Evolutionary conservation across 2,329 filamentous ascomycete genomes (phyloP), one percentile per base, ranked within the genome.

Genomic region (Nigrospora oryzae): DNA sequence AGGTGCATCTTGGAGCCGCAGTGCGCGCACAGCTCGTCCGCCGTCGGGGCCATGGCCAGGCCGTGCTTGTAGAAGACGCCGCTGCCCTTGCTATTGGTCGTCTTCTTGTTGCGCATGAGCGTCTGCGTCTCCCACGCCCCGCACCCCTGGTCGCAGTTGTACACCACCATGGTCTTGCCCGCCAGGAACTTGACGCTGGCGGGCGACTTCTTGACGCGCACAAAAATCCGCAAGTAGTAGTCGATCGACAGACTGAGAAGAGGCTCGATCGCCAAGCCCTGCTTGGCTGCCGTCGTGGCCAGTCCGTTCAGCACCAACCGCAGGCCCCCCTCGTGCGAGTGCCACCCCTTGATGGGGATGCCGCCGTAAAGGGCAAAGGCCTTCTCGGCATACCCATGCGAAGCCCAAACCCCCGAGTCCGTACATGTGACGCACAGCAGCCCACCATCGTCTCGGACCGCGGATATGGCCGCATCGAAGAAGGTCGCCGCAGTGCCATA

Each of bases 371-470:
- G 73, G 1, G 91, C 83, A 62, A 83, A 98, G 3, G 89, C 81
- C 70, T 98, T 98, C 63, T 98, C 93, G 2, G 87, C 83, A 59
- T 97, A 98, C 45, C 90, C 89, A 54, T 88, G 86, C 0, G 91
- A 95, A 1, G 91, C 91, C 77, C 90, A 98, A 3, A 98, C 88
- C 11, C 86, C 89, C 11, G 91, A 90, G 63, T 98, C 93, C 0
- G 93, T 98, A 65, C 93, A 98, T 2, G 93, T 98, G 5, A 98
- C 86, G 61, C 90, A 96, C 5, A 98, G 75, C 35, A 98, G 73
- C 4, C 93, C 93, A 1, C 91, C 91, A 54, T 96, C 88, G 51
- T 85, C 78, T 40, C 76, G 81, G 8, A 96, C 77, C 2, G 87
- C 81, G 65, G 96, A 90, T 10, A 98, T 73, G 2, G 93, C 89